These are phyloP conservation scores for Puccinia hordei DNA, from an alignment of 1,284 basidiomycete species.

Conservation along the genomic window DNA sequence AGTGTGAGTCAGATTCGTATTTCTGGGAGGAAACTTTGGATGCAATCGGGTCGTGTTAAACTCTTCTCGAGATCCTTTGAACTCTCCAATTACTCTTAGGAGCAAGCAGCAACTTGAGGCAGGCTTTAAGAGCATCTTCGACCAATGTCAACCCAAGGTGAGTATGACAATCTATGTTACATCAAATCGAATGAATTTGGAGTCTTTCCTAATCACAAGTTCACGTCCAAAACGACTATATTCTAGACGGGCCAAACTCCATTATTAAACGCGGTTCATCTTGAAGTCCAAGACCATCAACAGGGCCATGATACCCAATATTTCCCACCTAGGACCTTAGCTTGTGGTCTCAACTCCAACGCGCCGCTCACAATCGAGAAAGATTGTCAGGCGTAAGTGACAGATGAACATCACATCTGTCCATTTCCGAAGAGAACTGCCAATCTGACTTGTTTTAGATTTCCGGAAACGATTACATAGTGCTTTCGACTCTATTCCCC, in stretches of 20 bases:
- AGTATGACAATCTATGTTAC: too few relatives aligned
- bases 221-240: too few relatives aligned
- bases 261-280: background rate
- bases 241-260: background rate
- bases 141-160: background rate
- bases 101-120: conserved; percentile 15
- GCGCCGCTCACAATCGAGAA: background rate
- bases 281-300: background rate
- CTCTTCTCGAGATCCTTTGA: too few relatives aligned
- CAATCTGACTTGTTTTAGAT: background rate
- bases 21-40: background rate
- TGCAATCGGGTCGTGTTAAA: too few relatives aligned
- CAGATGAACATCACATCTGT: too few relatives aligned
- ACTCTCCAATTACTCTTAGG: background rate
- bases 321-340: background rate
- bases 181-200: too few relatives aligned
- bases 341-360: conserved; percentile 9
- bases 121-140: background rate
- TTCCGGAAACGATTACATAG: background rate
- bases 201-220: too few relatives aligned
- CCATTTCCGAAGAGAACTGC: background rate
- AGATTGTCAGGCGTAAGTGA: conserved; percentile 1
- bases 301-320: background rate
- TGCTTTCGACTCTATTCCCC: background rate
- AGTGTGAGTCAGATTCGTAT: background rate